Conservation (phyloP, 2,329 filamentous ascomycete genomes). For the Mycosphaerelloides madeirae region DNA sequence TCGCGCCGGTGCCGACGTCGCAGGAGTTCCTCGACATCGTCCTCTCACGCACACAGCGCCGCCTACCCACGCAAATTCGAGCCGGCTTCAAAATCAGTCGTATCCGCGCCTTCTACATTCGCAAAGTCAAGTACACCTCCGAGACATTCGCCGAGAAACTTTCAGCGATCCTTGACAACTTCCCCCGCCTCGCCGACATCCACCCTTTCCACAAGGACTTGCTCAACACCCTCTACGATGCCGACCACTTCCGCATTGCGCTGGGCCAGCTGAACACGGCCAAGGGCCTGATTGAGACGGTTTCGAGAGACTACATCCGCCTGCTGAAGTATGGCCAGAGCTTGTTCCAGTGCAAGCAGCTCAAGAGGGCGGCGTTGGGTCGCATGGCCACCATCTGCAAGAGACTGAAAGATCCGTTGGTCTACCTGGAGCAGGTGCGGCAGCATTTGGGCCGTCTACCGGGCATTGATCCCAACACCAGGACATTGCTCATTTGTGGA, state of each 20-base stretch:
- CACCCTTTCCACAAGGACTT: constrained; percentile 90
- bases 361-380: constrained; percentile 92
- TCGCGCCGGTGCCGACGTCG: constrained; percentile 61
- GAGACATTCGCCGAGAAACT: constrained; percentile 97
- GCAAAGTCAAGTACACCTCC: constrained; percentile 97
- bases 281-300: constrained; percentile 93
- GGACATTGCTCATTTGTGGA: constrained; percentile 91
- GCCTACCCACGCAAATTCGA: constrained; percentile 91
- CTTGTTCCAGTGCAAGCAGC: constrained; percentile 97
- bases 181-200: constrained; percentile 88
- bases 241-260: constrained; percentile 95
- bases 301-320: constrained; percentile 91
- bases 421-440: constrained; percentile 93
- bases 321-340: constrained; percentile 95
- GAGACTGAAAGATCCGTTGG: constrained; percentile 85
- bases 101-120: constrained; percentile 91
- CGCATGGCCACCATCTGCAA: constrained; percentile 98
- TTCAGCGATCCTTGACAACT: constrained; percentile 81
- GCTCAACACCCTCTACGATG: constrained; percentile 97
- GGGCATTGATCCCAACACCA: constrained; percentile 95
- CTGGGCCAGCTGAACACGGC: constrained; percentile 93
- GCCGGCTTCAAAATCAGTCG: constrained; percentile 93
- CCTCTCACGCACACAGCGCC: constrained; percentile 84
- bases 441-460: constrained; percentile 97
- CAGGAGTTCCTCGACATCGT: constrained; percentile 98